These are phyloP conservation scores for Hemileccinum rubropunctum DNA, from an alignment of 768 basidiomycete genomes.

Conservation along the genomic window DNA sequence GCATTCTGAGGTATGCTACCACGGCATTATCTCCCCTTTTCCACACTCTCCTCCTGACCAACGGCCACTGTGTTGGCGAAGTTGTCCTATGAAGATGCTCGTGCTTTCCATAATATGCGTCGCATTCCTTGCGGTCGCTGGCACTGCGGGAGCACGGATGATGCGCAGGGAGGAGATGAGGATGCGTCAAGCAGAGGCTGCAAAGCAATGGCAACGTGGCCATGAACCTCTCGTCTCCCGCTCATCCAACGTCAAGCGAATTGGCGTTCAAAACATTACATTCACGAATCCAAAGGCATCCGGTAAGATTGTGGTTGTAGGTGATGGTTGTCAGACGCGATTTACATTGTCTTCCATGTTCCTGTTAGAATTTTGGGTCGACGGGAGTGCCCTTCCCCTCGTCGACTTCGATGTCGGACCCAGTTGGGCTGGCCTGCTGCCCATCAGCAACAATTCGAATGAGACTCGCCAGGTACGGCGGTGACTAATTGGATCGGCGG, in stretches of 20 bases:
- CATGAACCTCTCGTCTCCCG: background rate
- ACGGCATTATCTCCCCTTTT: too few species aligned
- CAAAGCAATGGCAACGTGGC: slow-evolving; percentile 35
- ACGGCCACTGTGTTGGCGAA: background rate
- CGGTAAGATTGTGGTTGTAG: slow-evolving; percentile 31
- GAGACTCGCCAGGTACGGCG: slow-evolving; percentile 62
- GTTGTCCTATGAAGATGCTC: slow-evolving; percentile 10
- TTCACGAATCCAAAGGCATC: slow-evolving; percentile 67
- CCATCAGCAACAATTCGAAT: slow-evolving; percentile 56
- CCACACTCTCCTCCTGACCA: too few species aligned
- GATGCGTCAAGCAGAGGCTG: slow-evolving; percentile 47
- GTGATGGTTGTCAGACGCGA: background rate
- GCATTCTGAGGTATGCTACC: too few species aligned
- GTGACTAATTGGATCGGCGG: background rate
- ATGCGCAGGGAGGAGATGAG: slow-evolving; percentile 42
- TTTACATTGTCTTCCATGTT: background rate
- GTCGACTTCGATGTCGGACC: slow-evolving; percentile 74
- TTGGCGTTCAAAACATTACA: slow-evolving; percentile 58
- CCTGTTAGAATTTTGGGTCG: slow-evolving; percentile 63
- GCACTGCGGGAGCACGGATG: slow-evolving; percentile 13
- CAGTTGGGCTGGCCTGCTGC: slow-evolving; percentile 72
- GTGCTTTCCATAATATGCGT: slow-evolving; percentile 1
- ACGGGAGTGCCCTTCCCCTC: slow-evolving; percentile 62
- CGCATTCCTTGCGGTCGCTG: slow-evolving; percentile 8
- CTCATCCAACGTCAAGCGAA: slow-evolving; percentile 3